Percentiles rank a stretch among this genome's conserved stretches.
Conservation (phyloP, 2,329 filamentous ascomycete genomes). For the Talaromyces sp. region DNA sequence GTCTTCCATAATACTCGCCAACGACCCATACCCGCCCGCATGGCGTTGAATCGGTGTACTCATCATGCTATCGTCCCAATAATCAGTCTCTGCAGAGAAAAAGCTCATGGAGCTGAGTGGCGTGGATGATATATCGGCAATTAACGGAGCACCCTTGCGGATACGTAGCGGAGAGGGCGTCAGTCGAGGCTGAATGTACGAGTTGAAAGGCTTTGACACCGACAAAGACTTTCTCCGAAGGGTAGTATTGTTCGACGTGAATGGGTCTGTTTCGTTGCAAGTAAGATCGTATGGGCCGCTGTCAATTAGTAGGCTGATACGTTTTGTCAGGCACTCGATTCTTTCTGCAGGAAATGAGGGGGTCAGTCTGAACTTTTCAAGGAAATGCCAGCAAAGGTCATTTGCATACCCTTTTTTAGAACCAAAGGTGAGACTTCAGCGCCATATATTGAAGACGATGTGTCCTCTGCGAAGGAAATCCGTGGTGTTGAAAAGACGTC, state of each 20-base stretch:
- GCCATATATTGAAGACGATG: neutral
- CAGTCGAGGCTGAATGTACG: neutral
- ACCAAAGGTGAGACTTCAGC: slow-evolving; percentile 1
- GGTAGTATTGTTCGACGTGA: slow-evolving; percentile 8
- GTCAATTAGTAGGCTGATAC: slow-evolving; percentile 10
- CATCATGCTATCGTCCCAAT: neutral
- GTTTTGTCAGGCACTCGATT: neutral
- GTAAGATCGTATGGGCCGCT: neutral
- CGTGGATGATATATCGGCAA: neutral
- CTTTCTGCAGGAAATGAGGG: neutral
- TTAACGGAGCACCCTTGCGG: slow-evolving; percentile 8
- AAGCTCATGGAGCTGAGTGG: neutral
- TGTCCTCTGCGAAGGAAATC: neutral
- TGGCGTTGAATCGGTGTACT: neutral
- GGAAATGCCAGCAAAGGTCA: too few species aligned
- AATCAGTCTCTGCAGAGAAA: neutral
- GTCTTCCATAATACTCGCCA: neutral
- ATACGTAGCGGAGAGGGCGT: slow-evolving; percentile 18
- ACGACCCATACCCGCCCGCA: neutral
- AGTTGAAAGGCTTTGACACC: neutral
- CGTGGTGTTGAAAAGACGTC: neutral
- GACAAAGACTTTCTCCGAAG: neutral
- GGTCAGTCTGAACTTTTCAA: neutral
- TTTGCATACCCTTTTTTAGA: neutral
- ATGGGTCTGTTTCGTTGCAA: slow-evolving; percentile 15